Conservation (phyloP, 1,284 basidiomycete species). For the Cystobasidium sp. region DNA sequence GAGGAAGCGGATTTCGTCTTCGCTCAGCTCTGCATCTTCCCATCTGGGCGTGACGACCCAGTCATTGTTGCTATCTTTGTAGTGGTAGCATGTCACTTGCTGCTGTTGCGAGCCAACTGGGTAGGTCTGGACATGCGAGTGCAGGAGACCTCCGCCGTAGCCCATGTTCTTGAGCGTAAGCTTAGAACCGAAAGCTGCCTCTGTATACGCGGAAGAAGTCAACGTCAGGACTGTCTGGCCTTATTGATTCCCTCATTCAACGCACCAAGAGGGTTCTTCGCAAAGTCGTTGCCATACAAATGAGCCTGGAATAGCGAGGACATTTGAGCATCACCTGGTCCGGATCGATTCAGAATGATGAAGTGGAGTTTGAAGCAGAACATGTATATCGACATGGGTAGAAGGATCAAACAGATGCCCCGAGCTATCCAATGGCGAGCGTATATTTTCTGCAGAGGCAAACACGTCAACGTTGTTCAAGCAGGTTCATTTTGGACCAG, state of each 20-base stretch:
- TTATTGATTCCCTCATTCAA: constrained; percentile 37
- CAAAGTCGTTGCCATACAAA: constrained; percentile 89
- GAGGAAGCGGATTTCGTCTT: constrained; percentile 70
- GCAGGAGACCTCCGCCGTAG: constrained; percentile 92
- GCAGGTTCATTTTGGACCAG: background rate
- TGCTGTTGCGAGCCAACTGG: constrained; percentile 92
- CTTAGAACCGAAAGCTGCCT: constrained; percentile 87
- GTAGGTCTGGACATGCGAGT: constrained; percentile 94
- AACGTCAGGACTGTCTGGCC: too few species aligned
- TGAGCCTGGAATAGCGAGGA: constrained; percentile 98
- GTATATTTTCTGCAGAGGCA: constrained; percentile 67
- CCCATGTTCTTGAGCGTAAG: constrained; percentile 97
- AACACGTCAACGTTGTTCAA: background rate
- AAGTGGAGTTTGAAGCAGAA: constrained; percentile 95
- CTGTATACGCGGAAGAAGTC: constrained; percentile 59
- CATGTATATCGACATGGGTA: constrained; percentile 92
- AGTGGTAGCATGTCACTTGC: constrained; percentile 98
- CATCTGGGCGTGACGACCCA: constrained; percentile 82
- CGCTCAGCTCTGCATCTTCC: constrained; percentile 70
- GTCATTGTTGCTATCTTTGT: constrained; percentile 97
- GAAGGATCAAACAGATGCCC: constrained; percentile 79
- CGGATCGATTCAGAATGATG: constrained; percentile 87
- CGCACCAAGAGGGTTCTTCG: constrained; percentile 78
- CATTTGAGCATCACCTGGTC: constrained; percentile 98
- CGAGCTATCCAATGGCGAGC: constrained; percentile 88